phyloP scores from a whole-genome alignment of 345 rosid species.

The Trapa bicornis region DNA sequence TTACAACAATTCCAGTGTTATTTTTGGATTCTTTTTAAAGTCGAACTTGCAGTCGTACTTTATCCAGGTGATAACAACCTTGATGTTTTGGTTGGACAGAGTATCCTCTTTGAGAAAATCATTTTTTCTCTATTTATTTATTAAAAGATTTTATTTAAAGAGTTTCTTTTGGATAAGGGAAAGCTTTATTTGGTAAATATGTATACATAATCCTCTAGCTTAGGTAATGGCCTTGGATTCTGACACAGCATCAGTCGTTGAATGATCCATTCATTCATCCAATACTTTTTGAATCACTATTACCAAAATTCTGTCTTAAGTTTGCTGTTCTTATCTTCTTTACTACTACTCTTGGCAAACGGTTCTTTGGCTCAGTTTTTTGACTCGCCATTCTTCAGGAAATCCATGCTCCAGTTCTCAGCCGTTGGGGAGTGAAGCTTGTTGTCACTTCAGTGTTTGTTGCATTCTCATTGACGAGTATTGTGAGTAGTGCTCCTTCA shows the following conservation, averaged over 20 bases:
- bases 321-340: not conserved
- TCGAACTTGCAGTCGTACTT: not conserved
- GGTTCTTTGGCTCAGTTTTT: not conserved
- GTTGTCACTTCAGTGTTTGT: slow-evolving; percentile 56
- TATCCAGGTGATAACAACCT: not conserved
- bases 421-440: slow-evolving; percentile 72
- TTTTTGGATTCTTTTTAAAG: not conserved
- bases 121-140: no score
- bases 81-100: not conserved
- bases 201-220: not conserved
- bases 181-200: not conserved
- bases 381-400: slow-evolving; percentile 32
- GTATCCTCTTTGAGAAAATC: no score
- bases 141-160: not conserved
- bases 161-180: not conserved
- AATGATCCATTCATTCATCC: not conserved
- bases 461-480: slow-evolving; percentile 70
- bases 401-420: slow-evolving; percentile 75
- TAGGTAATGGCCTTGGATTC: not conserved
- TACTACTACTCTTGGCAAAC: not conserved
- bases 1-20: not conserved
- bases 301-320: not conserved
- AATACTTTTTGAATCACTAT: not conserved
- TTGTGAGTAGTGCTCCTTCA: slow-evolving; percentile 42
- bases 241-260: not conserved